Conservation (phyloP, 2,329 filamentous ascomycete genomes). For the Pochonia chlamydosporia region DNA sequence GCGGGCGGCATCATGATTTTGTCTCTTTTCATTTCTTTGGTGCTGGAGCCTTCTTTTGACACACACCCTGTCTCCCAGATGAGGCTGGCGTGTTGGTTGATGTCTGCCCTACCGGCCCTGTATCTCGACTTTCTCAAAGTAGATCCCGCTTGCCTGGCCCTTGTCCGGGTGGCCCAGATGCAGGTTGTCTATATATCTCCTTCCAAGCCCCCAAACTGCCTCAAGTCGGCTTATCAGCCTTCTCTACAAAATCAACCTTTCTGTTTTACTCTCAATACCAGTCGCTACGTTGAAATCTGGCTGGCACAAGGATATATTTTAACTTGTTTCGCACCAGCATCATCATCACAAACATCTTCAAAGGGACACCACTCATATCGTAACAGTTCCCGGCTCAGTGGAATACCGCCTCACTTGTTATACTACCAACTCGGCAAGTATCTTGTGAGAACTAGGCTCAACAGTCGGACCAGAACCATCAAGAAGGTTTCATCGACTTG, state of each 20-base stretch:
- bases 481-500: background rate
- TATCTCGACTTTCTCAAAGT: conserved; percentile 7
- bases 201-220: conserved; percentile 12
- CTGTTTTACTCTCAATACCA: background rate
- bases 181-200: conserved; percentile 12
- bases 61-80: conserved; percentile 10
- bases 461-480: too few species aligned
- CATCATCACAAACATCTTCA: background rate
- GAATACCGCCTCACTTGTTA: too few species aligned
- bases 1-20: conserved; percentile 3
- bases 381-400: too few species aligned
- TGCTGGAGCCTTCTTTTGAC: conserved; percentile 3
- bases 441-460: background rate
- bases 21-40: background rate
- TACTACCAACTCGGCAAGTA: background rate
- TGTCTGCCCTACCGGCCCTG: conserved; percentile 9
- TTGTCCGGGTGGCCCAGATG: conserved; percentile 6
- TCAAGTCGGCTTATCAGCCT: background rate
- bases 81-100: conserved; percentile 12
- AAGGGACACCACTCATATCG: background rate
- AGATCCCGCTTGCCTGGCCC: conserved; percentile 11
- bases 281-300: background rate
- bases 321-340: background rate
- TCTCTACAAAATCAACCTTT: background rate
- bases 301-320: background rate